Percentiles rank a stretch among this genome's conserved stretches.
These are phyloP conservation scores for Thelonectria discophora DNA, from an alignment of 2,329 filamentous ascomycete genomes.

Conservation along the genomic window DNA sequence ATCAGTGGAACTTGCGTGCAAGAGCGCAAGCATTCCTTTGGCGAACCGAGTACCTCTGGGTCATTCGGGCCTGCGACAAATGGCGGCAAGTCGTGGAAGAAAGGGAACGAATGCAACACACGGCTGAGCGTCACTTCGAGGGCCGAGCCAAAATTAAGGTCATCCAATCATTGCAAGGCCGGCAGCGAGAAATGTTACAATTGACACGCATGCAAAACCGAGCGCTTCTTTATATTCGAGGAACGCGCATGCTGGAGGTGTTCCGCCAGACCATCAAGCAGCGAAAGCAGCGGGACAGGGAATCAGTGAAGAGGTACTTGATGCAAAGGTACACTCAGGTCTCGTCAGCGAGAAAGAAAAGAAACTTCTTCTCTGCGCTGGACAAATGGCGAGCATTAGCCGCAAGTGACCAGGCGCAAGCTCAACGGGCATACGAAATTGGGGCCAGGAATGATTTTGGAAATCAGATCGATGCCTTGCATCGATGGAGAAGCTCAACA, in stretches of 20 bases:
- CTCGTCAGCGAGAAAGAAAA: slow-evolving; percentile 45
- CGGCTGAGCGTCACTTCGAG: slow-evolving; percentile 30
- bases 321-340: slow-evolving; percentile 49
- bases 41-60: slow-evolving; percentile 46
- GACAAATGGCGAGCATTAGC: slow-evolving; percentile 43
- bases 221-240: slow-evolving; percentile 45
- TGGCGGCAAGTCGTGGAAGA: slow-evolving; percentile 42
- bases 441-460: slow-evolving; percentile 20
- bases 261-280: slow-evolving; percentile 40
- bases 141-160: slow-evolving; percentile 27
- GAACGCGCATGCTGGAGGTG: slow-evolving; percentile 41
- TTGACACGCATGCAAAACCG: slow-evolving; percentile 37
- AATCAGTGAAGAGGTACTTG: slow-evolving; percentile 45
- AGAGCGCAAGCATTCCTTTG: slow-evolving; percentile 47
- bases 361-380: slow-evolving; percentile 46
- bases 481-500: slow-evolving; percentile 36
- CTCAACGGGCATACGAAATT: slow-evolving; percentile 30
- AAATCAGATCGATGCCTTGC: slow-evolving; percentile 22
- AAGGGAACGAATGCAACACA: slow-evolving; percentile 32
- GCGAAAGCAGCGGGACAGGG: slow-evolving; percentile 41
- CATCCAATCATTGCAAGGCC: slow-evolving; percentile 24
- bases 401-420: slow-evolving; percentile 19
- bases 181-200: slow-evolving; percentile 23
- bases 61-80: slow-evolving; percentile 38
- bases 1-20: slow-evolving; percentile 47